Evolutionary conservation across 176 grass and related monocot genomes (phyloP).

Genomic region (Metroxylon sagu): DNA sequence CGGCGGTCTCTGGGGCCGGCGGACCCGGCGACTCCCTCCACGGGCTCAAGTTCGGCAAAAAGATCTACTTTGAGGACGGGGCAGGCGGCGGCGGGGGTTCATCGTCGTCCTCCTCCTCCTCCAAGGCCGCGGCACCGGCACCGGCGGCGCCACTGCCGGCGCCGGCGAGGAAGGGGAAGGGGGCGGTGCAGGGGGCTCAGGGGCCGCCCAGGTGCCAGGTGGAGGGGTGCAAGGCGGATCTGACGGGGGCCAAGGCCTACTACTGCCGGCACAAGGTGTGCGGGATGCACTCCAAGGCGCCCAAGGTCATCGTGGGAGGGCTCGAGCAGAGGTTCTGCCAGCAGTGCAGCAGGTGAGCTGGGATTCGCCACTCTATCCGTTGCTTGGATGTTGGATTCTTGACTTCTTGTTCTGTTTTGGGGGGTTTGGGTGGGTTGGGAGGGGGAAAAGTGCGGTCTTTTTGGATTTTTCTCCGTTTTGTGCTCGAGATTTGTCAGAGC

Average conservation of each 20-base stretch:
- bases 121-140: slow-evolving; percentile 5
- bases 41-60: slow-evolving; percentile 85
- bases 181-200: slow-evolving; percentile 5
- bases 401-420: too few species aligned
- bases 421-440: too few species aligned
- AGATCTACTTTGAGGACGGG: slow-evolving; percentile 84
- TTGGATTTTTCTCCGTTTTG: too few species aligned
- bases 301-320: slow-evolving; percentile 47
- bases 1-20: slow-evolving; percentile 1
- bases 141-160: not conserved
- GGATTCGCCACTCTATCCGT: not conserved
- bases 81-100: slow-evolving; percentile 9
- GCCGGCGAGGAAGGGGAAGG: slow-evolving; percentile 23
- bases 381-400: too few species aligned
- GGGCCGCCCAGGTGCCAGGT: slow-evolving; percentile 55
- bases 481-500: too few species aligned
- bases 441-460: too few species aligned
- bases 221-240: slow-evolving; percentile 65
- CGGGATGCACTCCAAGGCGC: slow-evolving; percentile 50
- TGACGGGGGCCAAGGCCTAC: slow-evolving; percentile 59
- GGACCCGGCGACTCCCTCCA: slow-evolving; percentile 40
- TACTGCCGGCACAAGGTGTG: slow-evolving; percentile 84
- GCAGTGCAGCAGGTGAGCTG: slow-evolving; percentile 61
- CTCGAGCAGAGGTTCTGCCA: slow-evolving; percentile 79
- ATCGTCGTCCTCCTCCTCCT: not conserved